A percentile compares a stretch with the other conserved stretches of the same genome.
Evolutionary conservation across 257 asterid genomes (phyloP).

Genomic region (Echites panduratus): DNA sequence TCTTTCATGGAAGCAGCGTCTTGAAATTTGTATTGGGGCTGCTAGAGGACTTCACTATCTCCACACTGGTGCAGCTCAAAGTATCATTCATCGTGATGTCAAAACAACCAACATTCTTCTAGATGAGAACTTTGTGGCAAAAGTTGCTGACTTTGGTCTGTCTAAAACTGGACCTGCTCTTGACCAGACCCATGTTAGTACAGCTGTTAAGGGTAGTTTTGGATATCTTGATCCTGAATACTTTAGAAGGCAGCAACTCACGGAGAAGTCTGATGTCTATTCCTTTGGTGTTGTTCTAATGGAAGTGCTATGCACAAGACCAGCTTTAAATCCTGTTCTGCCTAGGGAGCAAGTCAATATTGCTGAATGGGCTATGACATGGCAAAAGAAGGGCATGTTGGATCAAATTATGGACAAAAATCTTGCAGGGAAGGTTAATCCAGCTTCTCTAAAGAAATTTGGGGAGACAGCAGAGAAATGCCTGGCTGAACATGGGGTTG

Average conservation of each 20-base stretch:
- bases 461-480: constrained; percentile 49
- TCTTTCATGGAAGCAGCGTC: constrained; percentile 43
- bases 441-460: constrained; percentile 40
- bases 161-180: constrained; percentile 46
- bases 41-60: constrained; percentile 50
- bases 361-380: constrained; percentile 48
- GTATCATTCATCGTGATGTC: constrained; percentile 46
- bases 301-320: constrained; percentile 50
- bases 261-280: constrained; percentile 46
- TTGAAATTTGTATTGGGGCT: constrained; percentile 47
- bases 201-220: constrained; percentile 46
- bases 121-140: constrained; percentile 42
- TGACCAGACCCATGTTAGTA: constrained; percentile 47
- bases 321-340: constrained; percentile 45
- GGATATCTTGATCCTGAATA: constrained; percentile 53
- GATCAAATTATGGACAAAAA: constrained; percentile 36
- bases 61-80: constrained; percentile 47
- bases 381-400: constrained; percentile 47
- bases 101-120: constrained; percentile 45
- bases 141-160: constrained; percentile 49
- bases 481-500: constrained; percentile 44
- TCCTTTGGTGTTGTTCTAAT: constrained; percentile 47
- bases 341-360: constrained; percentile 45
- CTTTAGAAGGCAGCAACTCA: constrained; percentile 46
- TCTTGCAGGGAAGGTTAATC: constrained; percentile 33